These are phyloP conservation scores for Allium sativum DNA, from an alignment of 106 monocot genomes.

Conservation along the genomic window DNA sequence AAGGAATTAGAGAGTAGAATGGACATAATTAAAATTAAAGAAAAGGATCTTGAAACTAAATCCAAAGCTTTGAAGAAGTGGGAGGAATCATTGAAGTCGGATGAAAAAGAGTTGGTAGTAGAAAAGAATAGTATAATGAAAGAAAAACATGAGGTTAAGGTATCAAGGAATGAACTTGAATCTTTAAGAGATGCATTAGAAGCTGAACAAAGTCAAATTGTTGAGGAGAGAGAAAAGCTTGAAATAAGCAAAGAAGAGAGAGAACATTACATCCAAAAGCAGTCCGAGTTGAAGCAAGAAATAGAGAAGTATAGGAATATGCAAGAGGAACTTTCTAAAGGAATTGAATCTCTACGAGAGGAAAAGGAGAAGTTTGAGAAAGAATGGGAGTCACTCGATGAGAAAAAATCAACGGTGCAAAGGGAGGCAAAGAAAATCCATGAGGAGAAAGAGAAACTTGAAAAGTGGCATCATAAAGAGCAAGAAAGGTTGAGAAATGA, in stretches of 20 bases:
- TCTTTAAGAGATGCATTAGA: conserved; percentile 37
- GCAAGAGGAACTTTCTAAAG: conserved; percentile 44
- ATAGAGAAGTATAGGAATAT: conserved; percentile 54
- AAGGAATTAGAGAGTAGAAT: conserved; percentile 40
- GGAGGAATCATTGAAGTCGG: conserved; percentile 49
- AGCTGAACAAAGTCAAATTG: conserved; percentile 34
- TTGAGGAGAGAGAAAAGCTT: conserved; percentile 46
- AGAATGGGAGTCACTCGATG: conserved; percentile 87
- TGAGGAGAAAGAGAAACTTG: conserved; percentile 54
- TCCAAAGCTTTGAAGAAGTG: conserved; percentile 62
- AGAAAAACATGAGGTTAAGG: conserved; percentile 26
- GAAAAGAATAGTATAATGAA: conserved; percentile 34
- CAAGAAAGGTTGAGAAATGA: conserved; percentile 53
- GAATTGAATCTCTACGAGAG: conserved; percentile 53
- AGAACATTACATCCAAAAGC: conserved; percentile 34
- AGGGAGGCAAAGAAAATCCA: conserved; percentile 30
- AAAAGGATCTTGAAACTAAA: conserved; percentile 54
- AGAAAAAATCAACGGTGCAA: conserved; percentile 45
- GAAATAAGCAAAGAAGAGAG: conserved; percentile 66
- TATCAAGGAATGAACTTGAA: conserved; percentile 35
- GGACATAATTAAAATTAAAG: conserved; percentile 40
- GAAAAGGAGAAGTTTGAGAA: conserved; percentile 83
- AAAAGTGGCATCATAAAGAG: conserved; percentile 54
- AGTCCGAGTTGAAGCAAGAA: conserved; percentile 61
- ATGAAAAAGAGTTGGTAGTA: conserved; percentile 39